Evolutionary conservation across 352 stramenopile species (phyloP).

Genomic region (Pythium myriotylum): DNA sequence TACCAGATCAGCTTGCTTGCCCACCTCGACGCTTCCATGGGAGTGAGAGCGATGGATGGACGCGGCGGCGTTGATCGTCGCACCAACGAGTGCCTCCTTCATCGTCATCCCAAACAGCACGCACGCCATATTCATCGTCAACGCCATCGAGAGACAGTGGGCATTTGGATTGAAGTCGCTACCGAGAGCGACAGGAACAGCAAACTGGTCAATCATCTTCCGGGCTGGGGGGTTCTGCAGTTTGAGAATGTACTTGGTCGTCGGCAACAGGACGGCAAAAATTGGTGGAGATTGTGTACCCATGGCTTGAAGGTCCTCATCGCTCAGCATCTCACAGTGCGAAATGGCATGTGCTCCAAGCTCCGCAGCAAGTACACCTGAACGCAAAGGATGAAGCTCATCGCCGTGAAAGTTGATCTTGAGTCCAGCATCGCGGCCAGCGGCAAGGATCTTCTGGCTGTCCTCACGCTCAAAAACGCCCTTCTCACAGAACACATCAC

Average conservation of each 20-base stretch:
- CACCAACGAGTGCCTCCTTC: conserved; percentile 80
- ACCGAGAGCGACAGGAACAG: conserved; percentile 73
- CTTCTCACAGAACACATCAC: conserved; percentile 86
- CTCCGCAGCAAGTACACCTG: conserved; percentile 57
- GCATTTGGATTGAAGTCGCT: conserved; percentile 89
- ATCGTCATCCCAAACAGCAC: conserved; percentile 86
- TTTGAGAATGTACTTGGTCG: conserved; percentile 86
- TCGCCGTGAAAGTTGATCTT: conserved; percentile 88
- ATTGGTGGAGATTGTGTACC: conserved; percentile 53
- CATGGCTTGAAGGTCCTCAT: conserved; percentile 71
- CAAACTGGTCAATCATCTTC: conserved; percentile 62
- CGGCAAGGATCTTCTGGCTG: conserved; percentile 70
- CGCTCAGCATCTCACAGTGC: conserved; percentile 77
- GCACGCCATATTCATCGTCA: conserved; percentile 89
- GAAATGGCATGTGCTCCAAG: conserved; percentile 69
- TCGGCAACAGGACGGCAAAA: conserved; percentile 78
- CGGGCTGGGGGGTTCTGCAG: conserved; percentile 67
- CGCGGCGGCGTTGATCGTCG: conserved; percentile 84
- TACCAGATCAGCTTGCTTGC: conserved; percentile 75
- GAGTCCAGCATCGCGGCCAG: conserved; percentile 61
- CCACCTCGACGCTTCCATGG: conserved; percentile 78
- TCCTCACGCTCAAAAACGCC: conserved; percentile 82
- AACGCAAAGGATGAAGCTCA: conserved; percentile 76
- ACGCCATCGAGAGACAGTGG: conserved; percentile 84
- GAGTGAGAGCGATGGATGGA: conserved; percentile 74